These are phyloP conservation scores for Holtermanniella nyarrowii DNA, from an alignment of 768 basidiomycete species.

Conservation along the genomic window DNA sequence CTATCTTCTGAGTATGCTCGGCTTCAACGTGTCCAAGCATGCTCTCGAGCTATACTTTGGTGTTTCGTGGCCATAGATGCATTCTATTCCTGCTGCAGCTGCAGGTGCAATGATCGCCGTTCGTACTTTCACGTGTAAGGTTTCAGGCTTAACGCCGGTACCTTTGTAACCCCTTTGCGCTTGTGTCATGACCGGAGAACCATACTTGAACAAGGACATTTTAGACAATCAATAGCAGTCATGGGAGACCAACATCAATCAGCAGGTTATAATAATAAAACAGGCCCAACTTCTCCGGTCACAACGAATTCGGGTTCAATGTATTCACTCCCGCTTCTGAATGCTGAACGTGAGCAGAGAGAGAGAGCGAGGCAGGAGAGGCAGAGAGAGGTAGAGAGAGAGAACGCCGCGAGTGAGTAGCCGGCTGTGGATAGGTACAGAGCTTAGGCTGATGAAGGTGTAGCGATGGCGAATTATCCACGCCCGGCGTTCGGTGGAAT, in stretches of 20 bases:
- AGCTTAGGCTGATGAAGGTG: neutral
- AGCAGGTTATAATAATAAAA: no score
- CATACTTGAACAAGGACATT: neutral
- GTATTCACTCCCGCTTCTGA: neutral
- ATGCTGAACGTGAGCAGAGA: conserved; percentile 29
- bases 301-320: no score
- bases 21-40: conserved; percentile 79
- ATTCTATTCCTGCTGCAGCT: no score
- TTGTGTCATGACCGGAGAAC: neutral
- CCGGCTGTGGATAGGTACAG: conserved; percentile 1
- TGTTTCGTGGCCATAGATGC: conserved; percentile 19
- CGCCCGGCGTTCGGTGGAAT: no score
- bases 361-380: conserved; percentile 27
- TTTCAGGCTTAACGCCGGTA: conserved; percentile 1
- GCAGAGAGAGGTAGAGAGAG: conserved; percentile 22
- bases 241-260: no score
- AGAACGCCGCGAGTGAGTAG: conserved; percentile 21
- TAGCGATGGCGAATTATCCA: neutral
- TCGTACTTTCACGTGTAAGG: no score
- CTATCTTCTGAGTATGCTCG: conserved; percentile 49
- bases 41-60: conserved; percentile 75
- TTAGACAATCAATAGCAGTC: no score
- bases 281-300: no score
- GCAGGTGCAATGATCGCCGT: no score
- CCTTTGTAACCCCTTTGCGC: neutral